Base-by-base conservation (phyloP, 2,329 filamentous ascomycete species). In the Aureobasidium sp. region DNA sequence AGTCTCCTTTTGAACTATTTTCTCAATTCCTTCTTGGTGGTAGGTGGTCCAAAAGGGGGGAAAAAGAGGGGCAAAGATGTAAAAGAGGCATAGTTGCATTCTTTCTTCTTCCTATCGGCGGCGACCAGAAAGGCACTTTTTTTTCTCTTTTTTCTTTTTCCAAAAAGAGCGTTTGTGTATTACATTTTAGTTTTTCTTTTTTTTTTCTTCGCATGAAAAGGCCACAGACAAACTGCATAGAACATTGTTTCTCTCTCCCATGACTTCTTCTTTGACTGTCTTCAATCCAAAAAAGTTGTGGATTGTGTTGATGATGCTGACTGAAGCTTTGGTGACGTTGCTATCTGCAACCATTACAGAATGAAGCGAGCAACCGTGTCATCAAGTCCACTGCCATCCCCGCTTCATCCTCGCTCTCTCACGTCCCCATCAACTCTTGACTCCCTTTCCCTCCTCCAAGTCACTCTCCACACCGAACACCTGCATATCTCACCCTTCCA, bases 401-500 rank as follows among this genome's bases (percentile, higher is more conserved):
- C 27, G 12, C 7, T 29, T 12, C 27, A 29, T 37, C 34, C 3
- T 37, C 19, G n/a, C 8, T 19, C 1, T 17, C 16, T 17, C 27
- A 2, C n/a, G n/a, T n/a, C n/a, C 14, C 35, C 12, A 48, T 27
- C 14, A 32, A n/a, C n/a, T n/a, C n/a, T n/a, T n/a, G n/a, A n/a
- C n/a, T n/a, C n/a, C n/a, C 17, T 6, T 37, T 7, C 12, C 8
- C n/a, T 11, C 6, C 34, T 37, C 34, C 8, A 6, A n/a, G 34
- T n/a, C 34, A 7, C 6, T 37, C 41, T 16, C 22, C 10, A n/a
- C 41, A 17, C 41, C 25, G n/a, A 45, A n/a, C n/a, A n/a, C n/a
- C n/a, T n/a, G n/a, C n/a, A n/a, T n/a, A n/a, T n/a, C 30, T 35
- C 30, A n/a, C 10, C 25, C 41, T n/a, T 27, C 44, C 42, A 86